Evolutionary conservation across 371 early-diverging fungal genomes (phyloP), one percentile per base, ranked within the genome.

Genomic region (Catenaria anguillulae): DNA sequence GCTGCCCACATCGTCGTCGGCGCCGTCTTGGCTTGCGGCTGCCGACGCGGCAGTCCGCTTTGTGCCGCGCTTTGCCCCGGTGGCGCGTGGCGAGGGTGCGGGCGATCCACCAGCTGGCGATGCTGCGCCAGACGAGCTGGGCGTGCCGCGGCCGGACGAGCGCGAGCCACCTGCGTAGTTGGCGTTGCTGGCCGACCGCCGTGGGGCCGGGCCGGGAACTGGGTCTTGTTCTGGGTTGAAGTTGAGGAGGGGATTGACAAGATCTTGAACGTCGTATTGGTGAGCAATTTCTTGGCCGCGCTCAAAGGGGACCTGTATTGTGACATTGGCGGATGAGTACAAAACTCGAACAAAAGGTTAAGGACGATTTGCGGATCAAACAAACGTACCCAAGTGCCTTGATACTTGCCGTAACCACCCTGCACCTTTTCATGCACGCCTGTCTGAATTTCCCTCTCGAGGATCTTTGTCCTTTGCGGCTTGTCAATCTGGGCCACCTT

Each of bases 371-470:
- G 13, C 50, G 0, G 33, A 8, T 33, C 6, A 48, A 0, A 55
- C 3, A 15, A 55, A 26, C 33, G 68, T 70, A 77, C 13, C 86
- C 83, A 80, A 21, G 82, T 90, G 65, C 95, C 95, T 74, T 93
- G 92, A 68, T 91, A 92, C 75, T 93, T 92, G 37, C 95, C 95
- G 64, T 93, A 92, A 17, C 95, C 95, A 21, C 95, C 95, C 72
- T 93, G 93, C 4, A 94, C 85, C 69, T 92, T 92, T 62, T 93
- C 93, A 65, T 88, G 90, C 50, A 75, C 71, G 10, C 90, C 90
- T 0, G 68, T 78, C 64, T 83, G 82, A 2, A 93, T 83, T 67
- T 90, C 90, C 62, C 81, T 76, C 68, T 94, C 95, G 52, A 94
- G 71, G 63, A 94, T 90, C 62, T 88, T 83, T 26, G 92, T 90